Evolutionary conservation across 441 rosid species (phyloP), one percentile per base, ranked within the genome.

Genomic region (Gossypium gossypioides): DNA sequence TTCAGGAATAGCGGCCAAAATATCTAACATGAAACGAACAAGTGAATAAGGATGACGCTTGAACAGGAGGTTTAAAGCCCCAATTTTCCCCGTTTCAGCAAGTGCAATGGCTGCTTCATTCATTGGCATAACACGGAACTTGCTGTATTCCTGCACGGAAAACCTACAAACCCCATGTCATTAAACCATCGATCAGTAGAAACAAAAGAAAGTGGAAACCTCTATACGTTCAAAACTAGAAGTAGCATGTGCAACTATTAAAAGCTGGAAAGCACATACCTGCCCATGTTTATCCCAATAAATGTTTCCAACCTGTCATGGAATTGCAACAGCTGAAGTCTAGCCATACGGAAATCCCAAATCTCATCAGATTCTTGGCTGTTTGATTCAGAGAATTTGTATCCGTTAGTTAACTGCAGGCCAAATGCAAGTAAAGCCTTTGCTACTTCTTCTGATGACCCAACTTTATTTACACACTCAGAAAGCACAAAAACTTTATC

Each of bases 271-370:
- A 73, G 64, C 63, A 77, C 32, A 68, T 88, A 91, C 99, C 99
- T 93, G 88, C 99, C 97, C 99, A 93, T 93, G 89, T 89, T 96
- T 82, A 96, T 89, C 72, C 98, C 99, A 83, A 91, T 74, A 84
- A 79, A 96, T 59, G 98, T 91, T 87, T 96, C 99, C 72, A 96
- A 81, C 78, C 92, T 83, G 79, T 96, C 99, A 80, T 76, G 78
- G 77, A 86, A 96, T 74, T 91, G 97, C 83, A 90, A 79, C 68
- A 96, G 74, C 82, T 86, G 88, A 79, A 96, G 96, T 85, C 99
- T 93, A 69, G 91, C 81, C 82, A 91, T 75, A 67, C 93, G 89
- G 66, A 82, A 81, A 72, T 89, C 87, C 98, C 97, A 96, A 63
- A 84, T 79, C 68, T 79, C 82, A 78, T 71, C 77, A 72, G 72